Conservation (phyloP, 2,329 filamentous ascomycete species). For the Pseudogymnoascus sp. region DNA sequence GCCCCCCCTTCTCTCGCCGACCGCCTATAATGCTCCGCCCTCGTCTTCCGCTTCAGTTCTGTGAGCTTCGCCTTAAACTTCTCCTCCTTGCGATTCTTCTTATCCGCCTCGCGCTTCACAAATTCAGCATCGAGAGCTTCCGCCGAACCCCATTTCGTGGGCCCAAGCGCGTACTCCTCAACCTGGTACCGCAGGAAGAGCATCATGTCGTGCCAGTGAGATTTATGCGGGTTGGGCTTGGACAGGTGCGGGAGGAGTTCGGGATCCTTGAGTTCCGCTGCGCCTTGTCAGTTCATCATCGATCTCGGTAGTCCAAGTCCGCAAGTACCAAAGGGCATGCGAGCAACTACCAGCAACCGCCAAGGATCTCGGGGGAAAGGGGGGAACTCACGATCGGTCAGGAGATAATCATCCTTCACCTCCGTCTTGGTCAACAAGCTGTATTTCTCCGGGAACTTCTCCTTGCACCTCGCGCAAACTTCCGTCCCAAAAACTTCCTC, state of each 20-base stretch:
- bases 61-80: slow-evolving; percentile 86
- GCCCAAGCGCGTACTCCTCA: slow-evolving; percentile 78
- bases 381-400: slow-evolving; percentile 68
- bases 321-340: neutral
- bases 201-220: slow-evolving; percentile 98
- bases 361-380: neutral
- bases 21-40: slow-evolving; percentile 79
- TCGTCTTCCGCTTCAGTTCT: slow-evolving; percentile 86
- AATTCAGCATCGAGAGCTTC: slow-evolving; percentile 86
- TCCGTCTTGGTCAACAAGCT: slow-evolving; percentile 94
- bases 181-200: slow-evolving; percentile 89
- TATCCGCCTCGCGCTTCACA: slow-evolving; percentile 65
- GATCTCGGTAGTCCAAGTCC: slow-evolving; percentile 1
- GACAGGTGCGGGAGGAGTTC: slow-evolving; percentile 81
- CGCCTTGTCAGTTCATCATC: slow-evolving; percentile 10
- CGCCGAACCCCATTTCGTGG: slow-evolving; percentile 80
- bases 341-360: neutral
- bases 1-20: slow-evolving; percentile 47
- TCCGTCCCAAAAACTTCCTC: slow-evolving; percentile 69
- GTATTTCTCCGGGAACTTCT: slow-evolving; percentile 85
- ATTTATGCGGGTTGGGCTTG: slow-evolving; percentile 88
- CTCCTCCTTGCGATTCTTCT: slow-evolving; percentile 77
- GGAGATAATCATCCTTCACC: slow-evolving; percentile 85
- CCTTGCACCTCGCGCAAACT: slow-evolving; percentile 80
- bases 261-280: slow-evolving; percentile 81